Evolutionary conservation across 768 basidiomycete genomes (phyloP).

Genomic region (Boletus rufocinnamomeus): DNA sequence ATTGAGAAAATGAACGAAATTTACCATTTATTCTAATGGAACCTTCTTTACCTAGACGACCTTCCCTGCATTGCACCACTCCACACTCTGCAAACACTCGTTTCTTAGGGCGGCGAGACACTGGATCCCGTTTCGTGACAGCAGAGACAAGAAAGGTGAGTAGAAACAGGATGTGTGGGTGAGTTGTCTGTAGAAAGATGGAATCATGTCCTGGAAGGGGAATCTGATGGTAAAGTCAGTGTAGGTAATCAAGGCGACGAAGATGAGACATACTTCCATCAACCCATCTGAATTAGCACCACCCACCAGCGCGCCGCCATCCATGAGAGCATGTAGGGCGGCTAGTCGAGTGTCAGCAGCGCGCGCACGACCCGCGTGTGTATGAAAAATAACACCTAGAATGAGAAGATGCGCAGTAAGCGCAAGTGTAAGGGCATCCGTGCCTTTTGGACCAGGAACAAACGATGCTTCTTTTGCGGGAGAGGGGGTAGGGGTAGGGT

Average conservation of each 20-base stretch:
- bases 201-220: conserved; percentile 41
- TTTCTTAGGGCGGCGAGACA: conserved; percentile 73
- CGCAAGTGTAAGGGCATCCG: conserved; percentile 37
- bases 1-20: background rate
- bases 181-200: conserved; percentile 60
- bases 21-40: conserved; percentile 19
- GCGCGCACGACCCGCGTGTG: conserved; percentile 54
- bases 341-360: conserved; percentile 53
- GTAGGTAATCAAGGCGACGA: conserved; percentile 19
- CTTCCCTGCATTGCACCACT: conserved; percentile 44
- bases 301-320: conserved; percentile 50
- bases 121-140: conserved; percentile 68
- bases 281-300: conserved; percentile 39
- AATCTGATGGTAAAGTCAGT: conserved; percentile 24
- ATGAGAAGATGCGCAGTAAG: conserved; percentile 63
- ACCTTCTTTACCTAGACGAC: conserved; percentile 39
- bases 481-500: background rate
- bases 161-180: conserved; percentile 63
- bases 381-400: conserved; percentile 60
- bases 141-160: conserved; percentile 69
- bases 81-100: conserved; percentile 71
- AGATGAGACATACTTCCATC: conserved; percentile 36
- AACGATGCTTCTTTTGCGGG: conserved; percentile 3
- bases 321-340: conserved; percentile 66
- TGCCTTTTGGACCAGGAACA: conserved; percentile 23